These are phyloP conservation scores for Strombidium stylifer DNA, from an alignment of 73 alveolate species.

Conservation along the genomic window DNA sequence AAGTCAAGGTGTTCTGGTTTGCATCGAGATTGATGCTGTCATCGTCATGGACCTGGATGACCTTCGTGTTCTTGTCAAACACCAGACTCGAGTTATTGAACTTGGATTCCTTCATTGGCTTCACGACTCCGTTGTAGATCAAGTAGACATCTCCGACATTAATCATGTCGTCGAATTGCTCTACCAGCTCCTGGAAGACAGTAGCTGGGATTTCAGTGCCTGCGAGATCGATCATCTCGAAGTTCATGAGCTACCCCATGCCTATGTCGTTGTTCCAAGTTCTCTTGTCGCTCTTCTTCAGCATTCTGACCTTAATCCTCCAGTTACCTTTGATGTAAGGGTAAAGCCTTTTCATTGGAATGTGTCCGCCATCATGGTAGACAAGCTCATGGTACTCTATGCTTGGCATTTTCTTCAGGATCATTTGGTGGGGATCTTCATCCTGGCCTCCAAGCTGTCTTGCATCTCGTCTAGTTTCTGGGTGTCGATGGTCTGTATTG, in stretches of 20 bases:
- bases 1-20: slow-evolving; percentile 7
- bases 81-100: slow-evolving; percentile 5
- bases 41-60: slow-evolving; percentile 15
- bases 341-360: not conserved
- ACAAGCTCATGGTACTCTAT: not conserved
- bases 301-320: slow-evolving; percentile 7
- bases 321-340: not conserved
- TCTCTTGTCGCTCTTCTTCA: not conserved
- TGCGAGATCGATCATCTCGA: slow-evolving; percentile 7
- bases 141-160: not conserved
- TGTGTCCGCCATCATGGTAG: not conserved
- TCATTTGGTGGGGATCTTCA: too few relatives aligned
- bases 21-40: not conserved
- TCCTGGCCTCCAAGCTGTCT: too few relatives aligned
- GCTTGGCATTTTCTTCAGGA: too few relatives aligned
- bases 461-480: too few relatives aligned
- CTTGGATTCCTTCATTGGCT: too few relatives aligned
- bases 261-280: slow-evolving; percentile 5
- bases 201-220: slow-evolving; percentile 9
- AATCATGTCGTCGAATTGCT: not conserved
- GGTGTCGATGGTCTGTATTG: too few relatives aligned
- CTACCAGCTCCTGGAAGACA: slow-evolving; percentile 5
- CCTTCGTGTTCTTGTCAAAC: slow-evolving; percentile 23
- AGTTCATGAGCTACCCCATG: not conserved
- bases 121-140: not conserved